phyloP scores from a whole-genome alignment of 2,329 filamentous ascomycete genomes.

The Pseudocercospora musae region DNA sequence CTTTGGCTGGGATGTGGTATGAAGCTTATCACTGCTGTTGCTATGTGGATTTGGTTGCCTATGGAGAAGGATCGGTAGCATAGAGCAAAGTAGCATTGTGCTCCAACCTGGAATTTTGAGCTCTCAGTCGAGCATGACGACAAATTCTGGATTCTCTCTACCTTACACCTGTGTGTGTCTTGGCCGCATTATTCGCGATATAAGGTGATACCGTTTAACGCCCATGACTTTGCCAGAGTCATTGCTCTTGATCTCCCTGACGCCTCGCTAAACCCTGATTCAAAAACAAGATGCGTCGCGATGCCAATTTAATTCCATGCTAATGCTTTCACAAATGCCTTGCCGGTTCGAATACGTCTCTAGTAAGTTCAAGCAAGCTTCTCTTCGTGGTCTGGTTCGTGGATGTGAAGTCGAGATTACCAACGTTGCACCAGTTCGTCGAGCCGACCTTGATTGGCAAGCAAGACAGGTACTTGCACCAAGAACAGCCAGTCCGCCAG shows the following conservation, averaged over 20 bases:
- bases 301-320: background rate
- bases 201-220: background rate
- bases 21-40: slow-evolving; percentile 36
- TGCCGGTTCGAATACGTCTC: slow-evolving; percentile 11
- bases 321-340: slow-evolving; percentile 2
- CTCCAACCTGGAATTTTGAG: background rate
- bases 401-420: slow-evolving; percentile 38
- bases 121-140: background rate
- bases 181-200: slow-evolving; percentile 3
- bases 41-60: slow-evolving; percentile 8
- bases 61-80: background rate
- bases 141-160: background rate
- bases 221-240: background rate
- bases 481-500: slow-evolving; percentile 70
- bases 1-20: slow-evolving; percentile 48
- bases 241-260: background rate
- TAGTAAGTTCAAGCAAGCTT: slow-evolving; percentile 15
- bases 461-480: slow-evolving; percentile 96
- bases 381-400: slow-evolving; percentile 19
- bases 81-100: too few species aligned
- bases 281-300: background rate
- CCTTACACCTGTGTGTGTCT: background rate
- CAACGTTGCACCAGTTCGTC: slow-evolving; percentile 60
- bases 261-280: slow-evolving; percentile 14
- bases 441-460: slow-evolving; percentile 58